Percentiles rank a stretch among this genome's conserved stretches.
Conservation (phyloP, 1,284 basidiomycete genomes). For the Inonotus obliquus region DNA sequence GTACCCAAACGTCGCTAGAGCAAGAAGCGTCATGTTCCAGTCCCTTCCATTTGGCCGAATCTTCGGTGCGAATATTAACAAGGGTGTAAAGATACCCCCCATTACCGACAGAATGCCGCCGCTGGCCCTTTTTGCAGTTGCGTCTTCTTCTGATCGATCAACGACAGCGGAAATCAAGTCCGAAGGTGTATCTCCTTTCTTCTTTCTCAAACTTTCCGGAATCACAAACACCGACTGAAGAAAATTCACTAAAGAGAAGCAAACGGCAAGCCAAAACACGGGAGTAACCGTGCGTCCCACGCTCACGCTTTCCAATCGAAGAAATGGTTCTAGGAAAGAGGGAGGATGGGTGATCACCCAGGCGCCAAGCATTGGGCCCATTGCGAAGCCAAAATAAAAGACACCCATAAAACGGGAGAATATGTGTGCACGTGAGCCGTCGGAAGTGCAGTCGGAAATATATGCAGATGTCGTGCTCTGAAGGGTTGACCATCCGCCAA, state of each 20-base stretch:
- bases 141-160: slow-evolving; percentile 20
- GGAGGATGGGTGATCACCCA: slow-evolving; percentile 58
- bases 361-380: slow-evolving; percentile 71
- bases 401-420: slow-evolving; percentile 78
- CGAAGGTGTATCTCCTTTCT: slow-evolving; percentile 33
- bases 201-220: slow-evolving; percentile 55
- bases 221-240: slow-evolving; percentile 53
- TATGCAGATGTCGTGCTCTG: slow-evolving; percentile 81
- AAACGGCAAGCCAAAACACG: slow-evolving; percentile 54
- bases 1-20: slow-evolving; percentile 40
- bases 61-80: slow-evolving; percentile 51
- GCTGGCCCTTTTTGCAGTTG: slow-evolving; percentile 21
- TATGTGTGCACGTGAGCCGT: slow-evolving; percentile 75
- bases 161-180: slow-evolving; percentile 25
- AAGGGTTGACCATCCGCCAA: slow-evolving; percentile 85
- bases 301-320: slow-evolving; percentile 19
- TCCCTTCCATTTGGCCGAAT: slow-evolving; percentile 39
- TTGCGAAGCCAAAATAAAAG: slow-evolving; percentile 64
- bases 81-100: slow-evolving; percentile 40
- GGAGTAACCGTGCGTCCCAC: slow-evolving; percentile 40
- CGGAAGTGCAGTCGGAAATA: slow-evolving; percentile 76
- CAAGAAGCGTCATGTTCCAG: slow-evolving; percentile 55
- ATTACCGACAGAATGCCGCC: slow-evolving; percentile 25
- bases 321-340: slow-evolving; percentile 32
- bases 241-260: slow-evolving; percentile 44